Evolutionary conservation across 768 basidiomycete species (phyloP).

Genomic region (Amanita jacksonii): DNA sequence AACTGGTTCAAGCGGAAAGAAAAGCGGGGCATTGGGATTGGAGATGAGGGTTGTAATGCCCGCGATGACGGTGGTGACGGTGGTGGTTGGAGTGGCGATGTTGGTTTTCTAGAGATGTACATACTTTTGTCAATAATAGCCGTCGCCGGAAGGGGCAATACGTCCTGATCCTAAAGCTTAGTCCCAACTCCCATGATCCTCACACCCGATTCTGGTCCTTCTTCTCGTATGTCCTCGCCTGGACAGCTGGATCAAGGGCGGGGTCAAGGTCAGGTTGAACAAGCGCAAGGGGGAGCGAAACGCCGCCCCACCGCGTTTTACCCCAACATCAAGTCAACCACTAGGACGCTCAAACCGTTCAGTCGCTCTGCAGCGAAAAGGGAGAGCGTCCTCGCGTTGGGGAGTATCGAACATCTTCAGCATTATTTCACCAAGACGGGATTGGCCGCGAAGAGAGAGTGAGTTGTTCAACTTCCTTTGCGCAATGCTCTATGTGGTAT

Average conservation of each 20-base stretch:
- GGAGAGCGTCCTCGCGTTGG: slow-evolving; percentile 87
- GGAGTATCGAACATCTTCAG: slow-evolving; percentile 95
- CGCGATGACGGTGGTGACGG: too few relatives aligned
- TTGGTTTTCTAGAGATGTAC: too few relatives aligned
- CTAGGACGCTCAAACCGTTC: slow-evolving; percentile 78
- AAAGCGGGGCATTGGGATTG: too few relatives aligned
- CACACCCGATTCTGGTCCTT: slow-evolving; percentile 31
- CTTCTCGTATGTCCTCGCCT: slow-evolving; percentile 1
- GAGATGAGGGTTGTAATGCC: background rate
- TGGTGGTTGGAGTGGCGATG: too few relatives aligned
- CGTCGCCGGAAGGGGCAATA: background rate
- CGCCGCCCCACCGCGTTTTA: slow-evolving; percentile 72
- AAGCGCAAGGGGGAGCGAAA: slow-evolving; percentile 10
- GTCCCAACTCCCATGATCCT: slow-evolving; percentile 38
- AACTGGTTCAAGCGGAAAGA: too few relatives aligned
- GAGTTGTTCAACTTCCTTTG: too few relatives aligned
- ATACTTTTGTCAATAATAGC: too few relatives aligned
- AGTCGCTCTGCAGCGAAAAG: slow-evolving; percentile 87
- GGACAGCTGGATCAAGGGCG: too few relatives aligned
- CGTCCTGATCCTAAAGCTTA: background rate
- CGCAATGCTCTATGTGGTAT: too few relatives aligned
- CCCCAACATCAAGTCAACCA: slow-evolving; percentile 58
- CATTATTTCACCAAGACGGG: slow-evolving; percentile 92
- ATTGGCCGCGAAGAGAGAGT: slow-evolving; percentile 64
- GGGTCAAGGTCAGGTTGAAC: too few relatives aligned